phyloP scores from a whole-genome alignment of 164 flowering plant species.

The Warburgia ugandensis region DNA sequence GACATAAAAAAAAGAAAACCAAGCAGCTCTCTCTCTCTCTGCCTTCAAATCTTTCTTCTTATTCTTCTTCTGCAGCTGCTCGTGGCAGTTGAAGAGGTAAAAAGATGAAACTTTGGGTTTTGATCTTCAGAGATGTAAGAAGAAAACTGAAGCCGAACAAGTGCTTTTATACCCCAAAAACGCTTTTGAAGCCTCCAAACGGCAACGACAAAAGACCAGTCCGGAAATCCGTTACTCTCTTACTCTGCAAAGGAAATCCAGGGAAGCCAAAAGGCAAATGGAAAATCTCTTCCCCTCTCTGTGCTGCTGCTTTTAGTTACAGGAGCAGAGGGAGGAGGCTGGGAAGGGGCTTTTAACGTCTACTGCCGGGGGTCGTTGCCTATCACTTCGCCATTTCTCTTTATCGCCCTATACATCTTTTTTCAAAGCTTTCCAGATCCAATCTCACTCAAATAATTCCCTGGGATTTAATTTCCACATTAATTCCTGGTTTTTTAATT shows the following conservation, averaged over 20 bases:
- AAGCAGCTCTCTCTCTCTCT: not conserved
- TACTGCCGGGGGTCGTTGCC: not conserved
- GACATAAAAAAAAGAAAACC: not conserved
- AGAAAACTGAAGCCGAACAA: constrained; percentile 6
- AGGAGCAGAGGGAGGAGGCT: not conserved
- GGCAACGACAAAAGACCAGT: constrained; percentile 5
- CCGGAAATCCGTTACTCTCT: constrained; percentile 4
- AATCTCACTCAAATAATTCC: constrained; percentile 11
- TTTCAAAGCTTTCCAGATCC: constrained; percentile 1
- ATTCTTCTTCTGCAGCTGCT: not conserved
- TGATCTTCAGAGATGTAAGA: not conserved
- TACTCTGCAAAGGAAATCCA: not conserved
- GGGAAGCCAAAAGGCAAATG: not conserved
- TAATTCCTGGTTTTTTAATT: not conserved
- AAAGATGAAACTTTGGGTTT: too few relatives aligned
- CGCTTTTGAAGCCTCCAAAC: constrained; percentile 1
- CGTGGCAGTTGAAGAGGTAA: too few relatives aligned
- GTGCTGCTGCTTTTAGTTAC: not conserved
- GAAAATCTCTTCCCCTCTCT: not conserved
- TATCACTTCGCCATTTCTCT: too few relatives aligned
- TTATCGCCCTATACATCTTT: too few relatives aligned
- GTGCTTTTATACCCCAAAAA: not conserved
- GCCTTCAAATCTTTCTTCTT: not conserved
- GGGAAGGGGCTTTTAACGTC: not conserved
- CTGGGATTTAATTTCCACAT: not conserved